Evolutionary conservation across 2,329 filamentous ascomycete genomes (phyloP), one percentile per base, ranked within the genome.

Genomic region (Kalmusia sp.): DNA sequence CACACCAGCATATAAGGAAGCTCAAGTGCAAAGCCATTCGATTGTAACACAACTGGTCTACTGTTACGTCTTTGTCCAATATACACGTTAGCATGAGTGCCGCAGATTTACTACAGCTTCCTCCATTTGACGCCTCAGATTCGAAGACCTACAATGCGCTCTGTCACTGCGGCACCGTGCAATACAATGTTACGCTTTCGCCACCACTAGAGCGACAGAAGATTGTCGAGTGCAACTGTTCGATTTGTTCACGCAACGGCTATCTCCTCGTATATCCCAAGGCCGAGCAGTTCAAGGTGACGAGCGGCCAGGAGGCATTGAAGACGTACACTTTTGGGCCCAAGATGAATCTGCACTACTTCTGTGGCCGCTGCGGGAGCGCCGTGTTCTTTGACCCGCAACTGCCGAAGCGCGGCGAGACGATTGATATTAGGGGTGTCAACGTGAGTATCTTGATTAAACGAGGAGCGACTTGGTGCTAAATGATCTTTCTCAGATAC

Each of bases 121-220:
- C 59, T 8, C 8, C 52, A 3, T 65, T 63, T 39, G 59, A 67
- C 37, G 28, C 59, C 14, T 43, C 52, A 3, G 59, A 68, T 15
- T 41, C 51, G 21, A 43, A 62, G 43, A 80, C 76, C 1, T 83
- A 85, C 66, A 68, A 77, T 39, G 80, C 75, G 9, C 78, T 77
- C 50, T 85, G 82, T 57, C 82, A 84, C 64, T 84, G 82, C 67
- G 82, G 81, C 38, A 76, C 76, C 48, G 75, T 85, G 54, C 70
- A 76, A 54, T 80, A 82, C 61, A 73, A 75, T 12, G 71, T 82
- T 24, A 77, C 74, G 17, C 73, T 84, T 38, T 79, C 78, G 25
- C 80, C 81, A 21, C 77, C 80, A 22, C 71, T 84, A 24, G 72
- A 77, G 3, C 69, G 79, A 57, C 72, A 79, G 57, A 68, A 74